Evolutionary conservation across 108 stramenopile species (phyloP).

Genomic region (Ochromonas danica): DNA sequence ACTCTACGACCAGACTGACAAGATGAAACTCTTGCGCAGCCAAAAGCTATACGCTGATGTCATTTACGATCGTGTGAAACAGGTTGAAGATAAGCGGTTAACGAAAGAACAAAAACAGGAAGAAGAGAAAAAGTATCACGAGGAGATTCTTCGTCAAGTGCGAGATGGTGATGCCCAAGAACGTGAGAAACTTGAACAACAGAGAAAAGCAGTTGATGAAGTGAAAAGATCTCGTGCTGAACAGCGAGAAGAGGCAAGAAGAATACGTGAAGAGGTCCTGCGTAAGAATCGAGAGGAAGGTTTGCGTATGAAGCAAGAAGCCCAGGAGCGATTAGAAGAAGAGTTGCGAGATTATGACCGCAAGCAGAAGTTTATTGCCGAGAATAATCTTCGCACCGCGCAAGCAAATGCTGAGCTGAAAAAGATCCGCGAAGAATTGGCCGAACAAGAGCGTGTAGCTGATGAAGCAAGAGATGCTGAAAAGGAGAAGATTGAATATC

Average conservation of each 20-base stretch:
- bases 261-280: background rate
- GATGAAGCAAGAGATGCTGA: slow-evolving; percentile 55
- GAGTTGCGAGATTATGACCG: slow-evolving; percentile 31
- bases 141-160: slow-evolving; percentile 50
- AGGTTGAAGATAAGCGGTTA: slow-evolving; percentile 42
- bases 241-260: slow-evolving; percentile 13
- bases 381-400: slow-evolving; percentile 45
- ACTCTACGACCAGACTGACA: slow-evolving; percentile 70
- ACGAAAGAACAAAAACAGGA: slow-evolving; percentile 48
- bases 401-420: slow-evolving; percentile 48
- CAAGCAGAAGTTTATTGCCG: slow-evolving; percentile 37
- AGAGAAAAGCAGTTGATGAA: slow-evolving; percentile 32
- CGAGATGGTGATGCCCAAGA: slow-evolving; percentile 42
- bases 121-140: slow-evolving; percentile 47
- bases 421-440: slow-evolving; percentile 36
- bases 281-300: slow-evolving; percentile 21
- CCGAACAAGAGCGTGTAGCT: slow-evolving; percentile 44
- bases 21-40: slow-evolving; percentile 62
- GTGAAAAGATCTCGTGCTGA: slow-evolving; percentile 30
- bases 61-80: slow-evolving; percentile 52
- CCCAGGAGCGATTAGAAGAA: slow-evolving; percentile 25
- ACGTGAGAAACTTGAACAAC: slow-evolving; percentile 43
- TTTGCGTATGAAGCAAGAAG: slow-evolving; percentile 43
- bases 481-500: slow-evolving; percentile 53
- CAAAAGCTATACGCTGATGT: slow-evolving; percentile 65